These are phyloP conservation scores for Spiromastix sp. DNA, from an alignment of 2,329 filamentous ascomycete species.

Conservation along the genomic window DNA sequence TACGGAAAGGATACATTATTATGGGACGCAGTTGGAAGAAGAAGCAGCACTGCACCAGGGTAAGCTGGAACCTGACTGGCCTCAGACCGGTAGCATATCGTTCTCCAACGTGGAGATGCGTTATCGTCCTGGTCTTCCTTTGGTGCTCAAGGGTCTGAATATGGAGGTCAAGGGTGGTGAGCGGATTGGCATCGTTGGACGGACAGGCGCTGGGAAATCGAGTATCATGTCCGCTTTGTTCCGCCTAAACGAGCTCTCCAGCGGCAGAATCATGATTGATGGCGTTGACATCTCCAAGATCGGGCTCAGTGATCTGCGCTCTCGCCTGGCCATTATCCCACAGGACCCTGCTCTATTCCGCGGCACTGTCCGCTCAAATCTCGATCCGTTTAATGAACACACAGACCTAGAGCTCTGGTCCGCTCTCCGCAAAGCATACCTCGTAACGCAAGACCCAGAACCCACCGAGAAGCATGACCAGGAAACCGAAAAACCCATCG, in stretches of 20 bases:
- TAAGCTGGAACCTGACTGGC: constrained; percentile 68
- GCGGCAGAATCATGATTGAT: constrained; percentile 33
- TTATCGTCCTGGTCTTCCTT: constrained; percentile 60
- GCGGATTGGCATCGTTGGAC: constrained; percentile 38
- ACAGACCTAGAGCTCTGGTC: constrained; percentile 38
- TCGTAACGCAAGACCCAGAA: constrained; percentile 38
- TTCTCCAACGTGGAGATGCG: constrained; percentile 71
- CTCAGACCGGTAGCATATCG: constrained; percentile 70
- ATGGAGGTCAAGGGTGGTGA: constrained; percentile 36
- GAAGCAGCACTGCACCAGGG: constrained; percentile 72
- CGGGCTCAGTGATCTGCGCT: constrained; percentile 32
- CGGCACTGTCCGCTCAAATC: constrained; percentile 34
- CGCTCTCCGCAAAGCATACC: constrained; percentile 34
- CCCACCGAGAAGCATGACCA: constrained; percentile 33
- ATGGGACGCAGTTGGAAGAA: constrained; percentile 75
- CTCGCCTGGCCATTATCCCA: constrained; percentile 34
- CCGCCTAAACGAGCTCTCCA: constrained; percentile 31
- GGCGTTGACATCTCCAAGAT: constrained; percentile 33
- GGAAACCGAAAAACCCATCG: background rate
- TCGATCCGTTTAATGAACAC: constrained; percentile 37
- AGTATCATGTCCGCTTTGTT: constrained; percentile 38
- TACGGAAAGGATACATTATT: constrained; percentile 83
- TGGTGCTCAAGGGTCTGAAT: constrained; percentile 59
- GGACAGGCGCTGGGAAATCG: constrained; percentile 37
- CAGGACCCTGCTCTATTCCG: constrained; percentile 37